Evolutionary conservation across 176 grass and related monocot genomes (phyloP), one percentile per base, ranked within the genome.

Genomic region (Leersia perrieri): DNA sequence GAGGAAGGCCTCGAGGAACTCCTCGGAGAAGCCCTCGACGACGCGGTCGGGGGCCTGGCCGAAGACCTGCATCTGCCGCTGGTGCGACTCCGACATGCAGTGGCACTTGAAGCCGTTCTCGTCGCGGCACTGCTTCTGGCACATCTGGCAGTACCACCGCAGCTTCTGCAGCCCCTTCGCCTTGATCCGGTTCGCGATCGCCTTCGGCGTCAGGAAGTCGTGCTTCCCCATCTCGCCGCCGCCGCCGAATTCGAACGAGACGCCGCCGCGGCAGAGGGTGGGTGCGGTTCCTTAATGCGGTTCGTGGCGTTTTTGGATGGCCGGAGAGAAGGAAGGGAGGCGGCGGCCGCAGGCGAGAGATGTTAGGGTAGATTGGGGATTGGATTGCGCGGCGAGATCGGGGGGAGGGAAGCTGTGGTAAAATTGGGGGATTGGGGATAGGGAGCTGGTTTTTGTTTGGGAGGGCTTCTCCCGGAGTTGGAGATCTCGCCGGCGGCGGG

Each of bases 131-230:
- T 94, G 92, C 86, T 98, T 98, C 80, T 94, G 92, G 79, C 92
- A 98, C 95, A 98, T 98, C 90, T 98, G 95, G 70, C 95, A 98
- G 61, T 98, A 98, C 95, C 95, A 98, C 18, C 95, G 85, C 41
- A 98, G 83, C 74, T 98, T 98, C 76, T 94, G 95, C 83, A 98
- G 44, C 5, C 92, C 92, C 84, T 92, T 98, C n/a, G 90, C 89
- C 84, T 98, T 94, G 80, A 98, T 98, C 28, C 92, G 76, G 63
- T 98, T 98, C 9, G 90, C 95, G 73, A 92, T 98, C 31, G 92
- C 90, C 88, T 94, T 98, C 9, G 88, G 90, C 27, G 95, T 94
- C 82, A 94, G 63, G 79, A 98, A 98, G 1, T 98, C 90, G 80
- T 69, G 45, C 86, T 98, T 98, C 83, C 95, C 90, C 92, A 98